phyloP scores from a whole-genome alignment of 2,329 filamentous ascomycete genomes.

The Pseudogymnoascus sp. region DNA sequence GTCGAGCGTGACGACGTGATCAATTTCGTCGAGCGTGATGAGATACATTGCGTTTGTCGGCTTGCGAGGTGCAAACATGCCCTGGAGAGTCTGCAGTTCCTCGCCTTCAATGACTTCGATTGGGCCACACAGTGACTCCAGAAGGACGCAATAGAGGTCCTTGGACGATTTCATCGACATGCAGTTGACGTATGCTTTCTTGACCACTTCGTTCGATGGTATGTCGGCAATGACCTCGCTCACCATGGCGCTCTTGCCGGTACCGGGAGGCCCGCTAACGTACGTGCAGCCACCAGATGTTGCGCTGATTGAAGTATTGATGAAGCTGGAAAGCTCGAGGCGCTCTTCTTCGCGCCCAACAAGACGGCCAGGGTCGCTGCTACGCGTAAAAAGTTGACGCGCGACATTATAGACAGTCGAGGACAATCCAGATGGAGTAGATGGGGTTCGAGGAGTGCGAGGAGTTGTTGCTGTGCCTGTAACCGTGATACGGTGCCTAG shows the following conservation, averaged over 20 bases:
- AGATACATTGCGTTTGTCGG: constrained; percentile 52
- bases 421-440: constrained; percentile 53
- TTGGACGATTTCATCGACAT: constrained; percentile 88
- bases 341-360: constrained; percentile 39
- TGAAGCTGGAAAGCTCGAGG: constrained; percentile 58
- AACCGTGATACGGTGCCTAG: constrained; percentile 73
- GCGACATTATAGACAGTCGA: constrained; percentile 80
- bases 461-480: constrained; percentile 67
- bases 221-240: constrained; percentile 63
- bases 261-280: constrained; percentile 90
- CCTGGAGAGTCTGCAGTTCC: constrained; percentile 58
- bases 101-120: constrained; percentile 54
- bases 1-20: constrained; percentile 83
- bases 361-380: constrained; percentile 27
- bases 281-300: constrained; percentile 75
- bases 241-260: constrained; percentile 92
- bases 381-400: constrained; percentile 74
- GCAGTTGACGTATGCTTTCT: constrained; percentile 81
- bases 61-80: constrained; percentile 59
- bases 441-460: constrained; percentile 66
- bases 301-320: constrained; percentile 52
- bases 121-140: constrained; percentile 58
- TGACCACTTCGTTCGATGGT: constrained; percentile 42
- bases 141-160: constrained; percentile 73
- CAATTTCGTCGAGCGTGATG: constrained; percentile 91